A percentile compares a stretch with the other conserved stretches of the same genome.
phyloP scores from a whole-genome alignment of 148 eudicot genomes.

The Rhododendron griersonianum region DNA sequence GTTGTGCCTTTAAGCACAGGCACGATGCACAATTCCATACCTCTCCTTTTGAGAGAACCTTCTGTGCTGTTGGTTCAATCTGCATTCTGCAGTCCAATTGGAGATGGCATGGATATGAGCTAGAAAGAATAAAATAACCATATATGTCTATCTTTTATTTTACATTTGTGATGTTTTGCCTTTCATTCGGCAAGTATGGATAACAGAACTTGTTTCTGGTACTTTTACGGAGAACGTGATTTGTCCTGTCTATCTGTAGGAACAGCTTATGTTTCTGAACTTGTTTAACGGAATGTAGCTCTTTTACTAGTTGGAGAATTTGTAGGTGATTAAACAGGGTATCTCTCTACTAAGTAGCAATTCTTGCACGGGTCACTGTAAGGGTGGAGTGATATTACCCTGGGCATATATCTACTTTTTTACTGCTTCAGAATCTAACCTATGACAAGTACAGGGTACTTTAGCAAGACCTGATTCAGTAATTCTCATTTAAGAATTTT shows the following conservation, averaged over 20 bases:
- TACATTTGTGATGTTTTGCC: slow-evolving; percentile 1
- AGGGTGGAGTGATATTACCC: not conserved
- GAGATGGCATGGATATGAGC: slow-evolving; percentile 98
- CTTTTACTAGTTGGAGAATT: not conserved
- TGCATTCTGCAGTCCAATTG: slow-evolving; percentile 60
- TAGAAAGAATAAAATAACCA: slow-evolving; percentile 37
- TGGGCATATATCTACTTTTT: not conserved
- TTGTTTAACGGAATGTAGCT: slow-evolving; percentile 3
- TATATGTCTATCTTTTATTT: slow-evolving; percentile 12
- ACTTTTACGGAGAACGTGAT: slow-evolving; percentile 22
- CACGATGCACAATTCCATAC: slow-evolving; percentile 59
- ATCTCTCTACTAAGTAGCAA: not conserved
- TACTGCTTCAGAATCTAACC: not conserved
- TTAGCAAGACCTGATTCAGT: not conserved
- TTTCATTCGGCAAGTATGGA: slow-evolving; percentile 12
- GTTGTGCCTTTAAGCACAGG: slow-evolving; percentile 78
- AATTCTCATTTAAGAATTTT: not conserved
- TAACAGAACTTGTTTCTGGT: slow-evolving; percentile 17
- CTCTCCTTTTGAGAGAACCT: slow-evolving; percentile 92
- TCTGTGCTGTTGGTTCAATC: slow-evolving; percentile 77
- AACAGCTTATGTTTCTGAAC: slow-evolving; percentile 20
- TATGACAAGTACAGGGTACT: not conserved
- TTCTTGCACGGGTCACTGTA: not conserved
- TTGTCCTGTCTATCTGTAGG: slow-evolving; percentile 18
- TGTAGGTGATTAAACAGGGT: slow-evolving; percentile 8